A percentile compares a stretch with the other conserved stretches of the same genome.
Conservation (phyloP, 768 basidiomycete genomes). For the Lactarius deliciosus region DNA sequence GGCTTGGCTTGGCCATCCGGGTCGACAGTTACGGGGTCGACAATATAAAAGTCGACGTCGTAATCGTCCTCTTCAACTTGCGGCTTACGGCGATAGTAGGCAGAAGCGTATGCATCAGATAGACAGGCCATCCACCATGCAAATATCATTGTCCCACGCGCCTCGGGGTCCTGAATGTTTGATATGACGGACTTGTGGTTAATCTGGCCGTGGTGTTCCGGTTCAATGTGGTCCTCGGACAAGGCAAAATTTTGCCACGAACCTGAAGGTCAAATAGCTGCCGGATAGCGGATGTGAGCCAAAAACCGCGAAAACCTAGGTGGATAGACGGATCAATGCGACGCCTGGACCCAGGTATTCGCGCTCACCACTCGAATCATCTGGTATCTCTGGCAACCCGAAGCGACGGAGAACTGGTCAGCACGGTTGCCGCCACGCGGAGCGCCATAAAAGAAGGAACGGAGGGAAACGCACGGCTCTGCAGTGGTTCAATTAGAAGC, state of each 20-base stretch:
- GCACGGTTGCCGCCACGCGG: background rate
- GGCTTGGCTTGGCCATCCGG: conserved; percentile 37
- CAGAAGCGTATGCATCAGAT: conserved; percentile 77
- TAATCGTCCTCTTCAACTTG: conserved; percentile 80
- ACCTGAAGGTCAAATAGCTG: conserved; percentile 78
- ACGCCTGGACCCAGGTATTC: conserved; percentile 7
- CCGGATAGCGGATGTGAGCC: conserved; percentile 75
- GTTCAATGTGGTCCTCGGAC: background rate
- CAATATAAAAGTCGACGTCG: conserved; percentile 85
- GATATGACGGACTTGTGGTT: conserved; percentile 81
- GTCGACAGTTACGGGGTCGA: conserved; percentile 56
- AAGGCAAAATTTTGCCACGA: conserved; percentile 29
- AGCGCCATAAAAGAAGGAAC: conserved; percentile 7
- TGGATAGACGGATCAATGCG: conserved; percentile 28
- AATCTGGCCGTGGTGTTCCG: conserved; percentile 48
- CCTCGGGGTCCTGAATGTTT: conserved; percentile 70
- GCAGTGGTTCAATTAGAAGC: conserved; percentile 77
- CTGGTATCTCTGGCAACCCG: conserved; percentile 58
- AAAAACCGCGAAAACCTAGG: conserved; percentile 81
- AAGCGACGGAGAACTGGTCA: conserved; percentile 11
- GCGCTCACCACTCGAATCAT: conserved; percentile 63
- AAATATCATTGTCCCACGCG: conserved; percentile 81
- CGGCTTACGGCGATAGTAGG: conserved; percentile 84
- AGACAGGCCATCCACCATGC: conserved; percentile 94
- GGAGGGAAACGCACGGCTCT: conserved; percentile 69